Evolutionary conservation across 2,329 filamentous ascomycete species (phyloP).

Genomic region (Cladorrhinum sp.): DNA sequence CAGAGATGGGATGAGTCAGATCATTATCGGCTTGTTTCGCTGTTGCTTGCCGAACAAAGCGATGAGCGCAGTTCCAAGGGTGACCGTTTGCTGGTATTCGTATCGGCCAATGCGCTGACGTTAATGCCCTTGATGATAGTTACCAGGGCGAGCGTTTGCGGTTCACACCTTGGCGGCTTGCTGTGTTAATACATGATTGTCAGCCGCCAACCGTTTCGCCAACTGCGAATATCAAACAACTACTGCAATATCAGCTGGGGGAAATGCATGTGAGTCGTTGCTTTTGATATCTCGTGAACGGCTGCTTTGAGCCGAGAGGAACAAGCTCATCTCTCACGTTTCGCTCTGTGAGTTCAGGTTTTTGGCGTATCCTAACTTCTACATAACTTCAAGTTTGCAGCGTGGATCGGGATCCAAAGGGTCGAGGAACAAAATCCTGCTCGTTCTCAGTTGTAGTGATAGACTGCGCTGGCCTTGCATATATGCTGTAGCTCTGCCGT

Average conservation of each 20-base stretch:
- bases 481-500: slow-evolving; percentile 15
- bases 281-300: slow-evolving; percentile 12
- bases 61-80: slow-evolving; percentile 23
- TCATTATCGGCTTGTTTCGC: slow-evolving; percentile 35
- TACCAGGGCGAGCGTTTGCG: slow-evolving; percentile 12
- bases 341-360: slow-evolving; percentile 15
- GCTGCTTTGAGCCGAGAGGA: slow-evolving; percentile 18
- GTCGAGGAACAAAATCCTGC: background rate
- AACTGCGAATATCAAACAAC: slow-evolving; percentile 19
- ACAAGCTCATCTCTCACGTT: background rate
- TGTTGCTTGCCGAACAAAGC: slow-evolving; percentile 41
- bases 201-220: slow-evolving; percentile 16
- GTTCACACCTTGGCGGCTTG: slow-evolving; percentile 26
- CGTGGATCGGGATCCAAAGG: slow-evolving; percentile 5
- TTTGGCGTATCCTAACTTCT: slow-evolving; percentile 8
- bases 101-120: slow-evolving; percentile 5
- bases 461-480: slow-evolving; percentile 24
- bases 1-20: slow-evolving; percentile 23
- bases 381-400: background rate
- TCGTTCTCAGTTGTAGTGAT: slow-evolving; percentile 5
- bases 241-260: slow-evolving; percentile 25
- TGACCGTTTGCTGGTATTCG: slow-evolving; percentile 18
- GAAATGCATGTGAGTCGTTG: slow-evolving; percentile 27
- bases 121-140: slow-evolving; percentile 12
- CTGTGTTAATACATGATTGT: slow-evolving; percentile 15